A percentile compares a stretch with the other conserved stretches of the same genome.
phyloP scores from a whole-genome alignment of 805 yeast species.

The Spathaspora passalidarum region DNA sequence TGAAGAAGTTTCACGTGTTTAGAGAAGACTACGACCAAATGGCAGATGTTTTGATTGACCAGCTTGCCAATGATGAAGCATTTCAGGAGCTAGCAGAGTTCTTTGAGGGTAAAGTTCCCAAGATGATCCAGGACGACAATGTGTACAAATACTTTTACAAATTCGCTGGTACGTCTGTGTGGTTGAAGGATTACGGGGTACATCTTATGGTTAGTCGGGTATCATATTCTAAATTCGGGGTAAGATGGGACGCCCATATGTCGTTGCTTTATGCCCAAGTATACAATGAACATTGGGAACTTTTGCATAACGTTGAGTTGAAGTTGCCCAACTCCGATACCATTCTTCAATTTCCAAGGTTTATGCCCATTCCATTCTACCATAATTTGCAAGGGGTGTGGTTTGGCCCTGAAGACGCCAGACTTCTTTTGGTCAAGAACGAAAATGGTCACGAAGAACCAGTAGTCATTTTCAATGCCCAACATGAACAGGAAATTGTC shows the following conservation, averaged over 20 bases:
- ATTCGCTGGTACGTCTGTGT: conserved; percentile 49
- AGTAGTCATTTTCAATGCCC: conserved; percentile 6
- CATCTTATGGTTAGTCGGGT: conserved; percentile 46
- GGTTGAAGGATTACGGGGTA: conserved; percentile 47
- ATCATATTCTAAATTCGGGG: conserved; percentile 26
- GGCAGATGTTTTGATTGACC: conserved; percentile 1
- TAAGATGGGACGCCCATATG: conserved; percentile 22
- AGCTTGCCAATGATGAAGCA: conserved; percentile 2
- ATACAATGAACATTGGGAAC: conserved; percentile 45
- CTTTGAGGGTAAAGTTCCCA: conserved; percentile 7
- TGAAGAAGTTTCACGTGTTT: neutral
- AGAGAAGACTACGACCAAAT: conserved; percentile 7
- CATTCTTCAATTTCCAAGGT: conserved; percentile 11
- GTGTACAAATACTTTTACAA: conserved; percentile 28
- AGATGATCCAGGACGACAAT: conserved; percentile 7
- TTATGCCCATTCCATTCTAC: conserved; percentile 12
- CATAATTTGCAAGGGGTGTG: conserved; percentile 9
- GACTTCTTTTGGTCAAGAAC: conserved; percentile 19
- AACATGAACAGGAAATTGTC: conserved; percentile 2
- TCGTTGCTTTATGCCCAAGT: conserved; percentile 43
- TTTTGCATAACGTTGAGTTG: conserved; percentile 23
- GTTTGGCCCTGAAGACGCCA: conserved; percentile 28
- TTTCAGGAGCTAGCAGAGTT: neutral
- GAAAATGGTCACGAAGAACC: conserved; percentile 17
- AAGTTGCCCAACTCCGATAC: conserved; percentile 14